Percentiles rank a stretch among this genome's conserved stretches.
These are phyloP conservation scores for Trichophyton schoenleinii DNA, from an alignment of 2,329 filamentous ascomycete species.

Conservation along the genomic window DNA sequence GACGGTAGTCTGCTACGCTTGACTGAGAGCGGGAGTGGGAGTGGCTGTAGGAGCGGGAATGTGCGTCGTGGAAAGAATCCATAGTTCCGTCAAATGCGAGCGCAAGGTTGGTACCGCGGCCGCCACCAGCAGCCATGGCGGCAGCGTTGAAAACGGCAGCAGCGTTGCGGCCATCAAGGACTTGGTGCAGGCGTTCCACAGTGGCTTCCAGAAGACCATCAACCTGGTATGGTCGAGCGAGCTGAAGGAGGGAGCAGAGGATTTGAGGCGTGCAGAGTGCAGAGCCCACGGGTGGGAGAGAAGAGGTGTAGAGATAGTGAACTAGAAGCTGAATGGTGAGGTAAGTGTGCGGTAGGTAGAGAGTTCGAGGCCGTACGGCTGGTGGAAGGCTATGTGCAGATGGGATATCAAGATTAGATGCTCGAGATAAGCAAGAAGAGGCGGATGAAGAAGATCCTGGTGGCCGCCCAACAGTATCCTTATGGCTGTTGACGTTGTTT, in stretches of 20 bases:
- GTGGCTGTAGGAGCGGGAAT: conserved; percentile 10
- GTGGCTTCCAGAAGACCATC: conserved; percentile 87
- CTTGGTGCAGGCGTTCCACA: conserved; percentile 75
- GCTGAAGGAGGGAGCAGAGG: conserved; percentile 83
- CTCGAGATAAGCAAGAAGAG: background rate
- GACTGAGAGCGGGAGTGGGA: background rate
- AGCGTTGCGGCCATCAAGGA: conserved; percentile 85
- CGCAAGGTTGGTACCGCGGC: conserved; percentile 62
- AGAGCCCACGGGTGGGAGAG: conserved; percentile 62
- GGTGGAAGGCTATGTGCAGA: conserved; percentile 43
- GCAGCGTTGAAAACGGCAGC: conserved; percentile 97
- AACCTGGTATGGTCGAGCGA: conserved; percentile 83
- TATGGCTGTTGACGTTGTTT: conserved; percentile 9
- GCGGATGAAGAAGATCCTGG: background rate
- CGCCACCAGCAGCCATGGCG: conserved; percentile 92
- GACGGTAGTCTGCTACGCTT: conserved; percentile 4
- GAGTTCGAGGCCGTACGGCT: conserved; percentile 60
- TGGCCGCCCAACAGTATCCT: background rate
- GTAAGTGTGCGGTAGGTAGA: conserved; percentile 87
- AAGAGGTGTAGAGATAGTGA: conserved; percentile 87
- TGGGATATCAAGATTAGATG: conserved; percentile 38
- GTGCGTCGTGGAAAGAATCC: conserved; percentile 30
- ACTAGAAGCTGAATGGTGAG: conserved; percentile 81
- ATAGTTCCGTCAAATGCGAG: conserved; percentile 40
- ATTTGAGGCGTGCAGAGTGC: conserved; percentile 86